Evolutionary conservation across 2,329 filamentous ascomycete genomes (phyloP).

Genomic region (Pestalotiopsis sp.): DNA sequence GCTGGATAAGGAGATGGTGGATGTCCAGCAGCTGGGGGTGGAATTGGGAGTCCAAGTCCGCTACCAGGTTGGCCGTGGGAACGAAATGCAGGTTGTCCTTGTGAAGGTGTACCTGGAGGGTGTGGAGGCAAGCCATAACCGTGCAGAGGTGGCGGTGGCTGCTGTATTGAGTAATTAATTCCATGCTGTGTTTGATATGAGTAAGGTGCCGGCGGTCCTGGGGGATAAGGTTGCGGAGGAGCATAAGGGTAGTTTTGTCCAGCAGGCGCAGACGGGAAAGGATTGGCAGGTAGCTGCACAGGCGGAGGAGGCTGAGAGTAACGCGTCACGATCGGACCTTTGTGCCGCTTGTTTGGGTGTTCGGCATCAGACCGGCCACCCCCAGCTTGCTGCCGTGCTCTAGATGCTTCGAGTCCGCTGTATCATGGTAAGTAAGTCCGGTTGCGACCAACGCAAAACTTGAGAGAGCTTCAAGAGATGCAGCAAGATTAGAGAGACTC

Average conservation of each 20-base stretch:
- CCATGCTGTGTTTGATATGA: neutral
- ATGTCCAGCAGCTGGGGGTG: neutral
- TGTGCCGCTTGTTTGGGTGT: constrained; percentile 24
- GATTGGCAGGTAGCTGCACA: constrained; percentile 14
- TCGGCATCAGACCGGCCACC: constrained; percentile 21
- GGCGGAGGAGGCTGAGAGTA: constrained; percentile 27
- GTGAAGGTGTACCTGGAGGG: neutral
- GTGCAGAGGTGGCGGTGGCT: neutral
- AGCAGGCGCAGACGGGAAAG: constrained; percentile 14
- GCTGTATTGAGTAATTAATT: constrained; percentile 1
- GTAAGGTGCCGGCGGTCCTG: neutral
- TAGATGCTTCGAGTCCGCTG: constrained; percentile 33
- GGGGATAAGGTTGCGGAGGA: constrained; percentile 5
- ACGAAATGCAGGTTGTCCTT: constrained; percentile 1
- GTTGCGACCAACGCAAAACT: neutral
- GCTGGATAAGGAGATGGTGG: neutral
- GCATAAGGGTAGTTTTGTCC: constrained; percentile 44
- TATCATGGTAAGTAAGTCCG: neutral
- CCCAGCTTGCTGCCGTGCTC: constrained; percentile 22
- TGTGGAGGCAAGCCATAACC: constrained; percentile 10
- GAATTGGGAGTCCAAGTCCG: constrained; percentile 1
- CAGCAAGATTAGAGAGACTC: constrained; percentile 18
- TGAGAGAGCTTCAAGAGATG: neutral
- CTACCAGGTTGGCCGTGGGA: constrained; percentile 1
- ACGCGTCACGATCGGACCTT: constrained; percentile 34